Base-by-base conservation (phyloP, 192 early-diverging fungal genomes). In the Coemansia sp. region DNA sequence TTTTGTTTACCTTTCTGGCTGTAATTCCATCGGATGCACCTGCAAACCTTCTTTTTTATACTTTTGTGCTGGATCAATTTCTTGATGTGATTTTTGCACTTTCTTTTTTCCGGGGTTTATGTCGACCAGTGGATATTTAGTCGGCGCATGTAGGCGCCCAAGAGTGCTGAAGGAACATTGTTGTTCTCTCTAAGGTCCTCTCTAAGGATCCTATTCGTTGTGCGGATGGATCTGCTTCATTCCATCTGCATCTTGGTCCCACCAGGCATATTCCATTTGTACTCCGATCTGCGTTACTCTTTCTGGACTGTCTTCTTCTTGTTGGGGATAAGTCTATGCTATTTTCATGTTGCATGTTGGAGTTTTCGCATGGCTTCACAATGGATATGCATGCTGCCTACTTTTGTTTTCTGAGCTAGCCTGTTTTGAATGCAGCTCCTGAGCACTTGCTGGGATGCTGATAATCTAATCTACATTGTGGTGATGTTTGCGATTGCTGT, bases 341-440 rank as follows among this genome's bases (percentile, higher is more conserved):
- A 54, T 54, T 13, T 43, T 8, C 26, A 22, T 22, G 26, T 54
- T 26, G 26, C 26, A 26, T 26, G 26, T 26, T 26, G 26, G 26
- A 26, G 26, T 26, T 26, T 0, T 26, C 26, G 26, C 26, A 26
- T 26, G 26, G 26, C 26, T 26, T 26, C 13, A 43, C 42, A 43
- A 43, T 43, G 8, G 13, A 12, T 13, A 8, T 43, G 42, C 13
- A 43, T 43, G 13, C 4, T 13, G 13, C 62, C 45, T 36, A 12
- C 48, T 10, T 62, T 62, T 26, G 7, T 43, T 32, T 26, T 56
- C 37, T 63, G 42, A 41, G 45, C 46, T 12, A 32, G 26, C 32
- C 13, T 65, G 45, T 49, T 63, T 63, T 36, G 6, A 13, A 47
- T 62, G 61, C 43, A 49, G 47, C 1, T 18, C 47, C 47, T 49